phyloP scores from a whole-genome alignment of 371 early-diverging fungal species.

The Vairimorpha apis region DNA sequence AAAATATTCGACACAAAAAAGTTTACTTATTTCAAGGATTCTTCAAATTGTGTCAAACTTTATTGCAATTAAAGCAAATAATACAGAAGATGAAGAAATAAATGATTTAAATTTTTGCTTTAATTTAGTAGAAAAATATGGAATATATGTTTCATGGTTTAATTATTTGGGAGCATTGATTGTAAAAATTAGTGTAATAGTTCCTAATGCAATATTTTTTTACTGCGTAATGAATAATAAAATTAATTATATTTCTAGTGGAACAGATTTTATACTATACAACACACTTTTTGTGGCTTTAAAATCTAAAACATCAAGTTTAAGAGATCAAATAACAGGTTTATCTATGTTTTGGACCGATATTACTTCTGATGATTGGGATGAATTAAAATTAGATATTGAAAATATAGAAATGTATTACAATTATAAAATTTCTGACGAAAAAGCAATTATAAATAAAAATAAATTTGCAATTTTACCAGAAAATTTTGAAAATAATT shows the following conservation, averaged over 20 bases:
- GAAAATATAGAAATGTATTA: constrained; percentile 4
- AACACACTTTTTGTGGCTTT: not conserved
- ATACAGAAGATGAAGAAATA: constrained; percentile 47
- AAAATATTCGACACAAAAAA: constrained; percentile 22
- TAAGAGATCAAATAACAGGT: not conserved
- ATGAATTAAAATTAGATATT: not conserved
- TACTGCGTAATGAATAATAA: constrained; percentile 6
- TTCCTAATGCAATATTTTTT: constrained; percentile 25
- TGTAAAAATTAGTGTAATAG: not conserved
- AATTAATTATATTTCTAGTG: not conserved
- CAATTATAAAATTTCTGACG: not conserved
- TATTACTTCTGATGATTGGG: constrained; percentile 1
- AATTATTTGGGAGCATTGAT: constrained; percentile 12
- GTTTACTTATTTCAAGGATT: constrained; percentile 17
- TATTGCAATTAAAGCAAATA: constrained; percentile 52
- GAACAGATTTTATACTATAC: constrained; percentile 1
- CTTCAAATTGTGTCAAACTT: constrained; percentile 55
- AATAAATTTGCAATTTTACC: not conserved
- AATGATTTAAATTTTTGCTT: constrained; percentile 27
- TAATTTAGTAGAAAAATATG: constrained; percentile 4
- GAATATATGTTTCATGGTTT: constrained; percentile 4
- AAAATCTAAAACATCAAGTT: not conserved
- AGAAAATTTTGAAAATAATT: not conserved
- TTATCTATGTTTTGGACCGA: not conserved
- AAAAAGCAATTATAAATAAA: constrained; percentile 1